Evolutionary conservation across 1,139 yeast species (phyloP), one percentile per base, ranked within the genome.

Genomic region (Pichia sp.): DNA sequence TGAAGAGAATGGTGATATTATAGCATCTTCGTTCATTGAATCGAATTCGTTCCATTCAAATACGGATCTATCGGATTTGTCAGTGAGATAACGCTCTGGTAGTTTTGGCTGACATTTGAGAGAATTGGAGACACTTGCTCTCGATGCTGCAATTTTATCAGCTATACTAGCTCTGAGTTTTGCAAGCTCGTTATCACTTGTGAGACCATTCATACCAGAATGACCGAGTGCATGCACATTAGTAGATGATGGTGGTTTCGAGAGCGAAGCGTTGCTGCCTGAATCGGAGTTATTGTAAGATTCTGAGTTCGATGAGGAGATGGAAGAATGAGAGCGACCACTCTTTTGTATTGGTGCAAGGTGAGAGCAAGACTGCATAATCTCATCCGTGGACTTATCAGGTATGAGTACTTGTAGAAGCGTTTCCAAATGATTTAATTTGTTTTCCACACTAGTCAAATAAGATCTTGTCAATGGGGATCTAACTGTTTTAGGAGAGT

Each of bases 391-490:
- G 33, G 68, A 67, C 27, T 60, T 63, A 30, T 64, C 66, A 1
- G 61, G 59, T 4, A 53, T 36, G 19, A 72, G 43, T 26, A 60
- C 63, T 31, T 62, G 56, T 18, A 85, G 51, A 29, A 84, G 52
- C 23, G 60, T 58, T 49, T 81, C 84, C 45, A 83, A 61, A 28
- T 63, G 66, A 35, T 66, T 61, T 13, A 78, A 78, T 42, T 78
- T 64, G 41, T 67, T 72, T 56, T 85, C 95, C 29, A 85, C 87
- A 38, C 72, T 72, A 10, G 94, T 84, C 46, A 85, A 63, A 60
- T 81, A 82, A 15, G 82, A 86, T 48, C 96, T 65, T 0, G 95
- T 85, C 42, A 85, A 63, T 0, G 95, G 95, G 7, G 88, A 77
- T 41, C 95, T 63, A 22, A 81, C 79, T 2, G 81, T 72, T 44